Percentiles rank a stretch among this genome's conserved stretches.
Evolutionary conservation across 331 rosid genomes (phyloP).

Genomic region (Dryas integrifolia): DNA sequence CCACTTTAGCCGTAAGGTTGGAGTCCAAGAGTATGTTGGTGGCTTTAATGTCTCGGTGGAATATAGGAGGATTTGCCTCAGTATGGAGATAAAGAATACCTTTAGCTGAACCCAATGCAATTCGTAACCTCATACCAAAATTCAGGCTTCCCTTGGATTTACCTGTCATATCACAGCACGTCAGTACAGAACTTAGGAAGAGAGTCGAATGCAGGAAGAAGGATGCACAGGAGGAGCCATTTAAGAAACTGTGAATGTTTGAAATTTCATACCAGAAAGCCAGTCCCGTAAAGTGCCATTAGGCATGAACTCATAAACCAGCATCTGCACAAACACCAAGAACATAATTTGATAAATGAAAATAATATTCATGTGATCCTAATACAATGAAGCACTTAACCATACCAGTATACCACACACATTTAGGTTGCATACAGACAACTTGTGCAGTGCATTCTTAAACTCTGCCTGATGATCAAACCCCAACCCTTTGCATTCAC

Average conservation of each 20-base stretch:
- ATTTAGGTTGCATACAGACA: not conserved
- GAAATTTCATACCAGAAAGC: constrained; percentile 58
- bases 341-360: constrained; percentile 4
- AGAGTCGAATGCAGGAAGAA: not conserved
- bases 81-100: constrained; percentile 83
- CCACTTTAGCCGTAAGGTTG: constrained; percentile 66
- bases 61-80: constrained; percentile 91
- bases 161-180: constrained; percentile 41
- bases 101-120: constrained; percentile 74
- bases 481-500: no score
- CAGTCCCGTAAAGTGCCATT: constrained; percentile 79
- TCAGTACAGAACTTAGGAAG: constrained; percentile 5
- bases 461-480: not conserved
- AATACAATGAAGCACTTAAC: not conserved
- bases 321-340: constrained; percentile 54
- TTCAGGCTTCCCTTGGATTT: constrained; percentile 38
- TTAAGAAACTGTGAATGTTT: not conserved
- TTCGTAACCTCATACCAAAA: constrained; percentile 53
- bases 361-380: not conserved
- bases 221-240: not conserved
- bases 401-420: not conserved
- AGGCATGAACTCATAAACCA: constrained; percentile 85
- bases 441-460: not conserved
- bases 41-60: constrained; percentile 85
- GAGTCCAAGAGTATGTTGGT: constrained; percentile 78